phyloP scores from a whole-genome alignment of 257 asterid genomes.

The Solanum rostratum region DNA sequence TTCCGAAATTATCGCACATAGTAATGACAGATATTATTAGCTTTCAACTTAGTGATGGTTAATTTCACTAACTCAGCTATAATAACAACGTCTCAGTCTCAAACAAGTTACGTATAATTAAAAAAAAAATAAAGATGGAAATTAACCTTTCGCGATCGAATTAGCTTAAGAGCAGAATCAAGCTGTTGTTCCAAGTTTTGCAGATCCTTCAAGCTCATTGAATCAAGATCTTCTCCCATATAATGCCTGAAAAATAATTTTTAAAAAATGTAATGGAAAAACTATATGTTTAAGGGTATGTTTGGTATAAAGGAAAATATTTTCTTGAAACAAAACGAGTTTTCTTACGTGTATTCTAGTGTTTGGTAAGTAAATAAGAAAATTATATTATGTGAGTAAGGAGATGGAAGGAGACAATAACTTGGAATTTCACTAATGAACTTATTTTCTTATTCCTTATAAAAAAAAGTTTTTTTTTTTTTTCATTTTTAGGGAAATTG shows the following conservation, averaged over 20 bases:
- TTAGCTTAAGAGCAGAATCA: constrained; percentile 31
- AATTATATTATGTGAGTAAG: too few relatives aligned
- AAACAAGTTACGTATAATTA: neutral
- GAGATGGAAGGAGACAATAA: too few relatives aligned
- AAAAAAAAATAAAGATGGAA: neutral
- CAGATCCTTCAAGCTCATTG: constrained; percentile 23
- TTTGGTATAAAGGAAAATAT: too few relatives aligned
- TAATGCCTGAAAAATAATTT: constrained; percentile 12
- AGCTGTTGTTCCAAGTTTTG: constrained; percentile 44
- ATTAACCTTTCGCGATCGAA: constrained; percentile 27
- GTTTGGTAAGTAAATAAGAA: too few relatives aligned
- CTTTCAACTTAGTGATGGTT: neutral
- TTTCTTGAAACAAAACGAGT: too few relatives aligned
- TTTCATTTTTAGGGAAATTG: neutral
- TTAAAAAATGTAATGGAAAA: neutral
- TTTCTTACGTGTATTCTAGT: too few relatives aligned
- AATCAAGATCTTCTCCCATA: constrained; percentile 38
- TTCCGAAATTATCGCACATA: too few relatives aligned
- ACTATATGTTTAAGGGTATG: neutral
- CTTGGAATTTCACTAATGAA: neutral
- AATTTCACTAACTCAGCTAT: neutral
- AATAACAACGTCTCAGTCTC: neutral
- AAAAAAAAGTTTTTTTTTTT: too few relatives aligned
- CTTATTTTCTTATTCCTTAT: neutral
- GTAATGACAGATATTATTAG: neutral